A percentile compares a stretch with the other conserved stretches of the same genome.
These are phyloP conservation scores for Globisporangium perplexum DNA, from an alignment of 352 stramenopile genomes.

Conservation along the genomic window DNA sequence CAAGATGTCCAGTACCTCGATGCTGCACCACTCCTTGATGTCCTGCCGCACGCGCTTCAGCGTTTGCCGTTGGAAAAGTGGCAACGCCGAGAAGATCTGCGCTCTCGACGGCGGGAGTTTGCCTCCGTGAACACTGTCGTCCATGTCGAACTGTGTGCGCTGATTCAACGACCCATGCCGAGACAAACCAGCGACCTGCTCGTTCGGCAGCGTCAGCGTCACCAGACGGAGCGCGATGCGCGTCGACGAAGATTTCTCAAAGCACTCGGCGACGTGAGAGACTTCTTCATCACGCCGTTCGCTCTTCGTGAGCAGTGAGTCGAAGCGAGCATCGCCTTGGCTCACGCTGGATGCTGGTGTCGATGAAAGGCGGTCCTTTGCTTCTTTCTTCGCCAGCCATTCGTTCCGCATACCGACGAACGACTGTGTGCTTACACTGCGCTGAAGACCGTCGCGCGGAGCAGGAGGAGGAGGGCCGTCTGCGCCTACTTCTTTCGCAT, in stretches of 20 bases:
- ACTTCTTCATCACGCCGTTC: conserved; percentile 16
- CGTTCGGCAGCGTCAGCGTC: conserved; percentile 73
- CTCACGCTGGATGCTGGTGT: conserved; percentile 21
- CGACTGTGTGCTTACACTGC: conserved; percentile 48
- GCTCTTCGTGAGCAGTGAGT: conserved; percentile 23
- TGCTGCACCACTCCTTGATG: conserved; percentile 82
- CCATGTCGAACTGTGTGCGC: conserved; percentile 54
- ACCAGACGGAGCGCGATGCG: conserved; percentile 69
- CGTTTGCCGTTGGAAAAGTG: conserved; percentile 71
- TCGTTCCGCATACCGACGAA: conserved; percentile 33
- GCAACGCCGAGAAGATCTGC: conserved; percentile 52
- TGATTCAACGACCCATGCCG: conserved; percentile 15
- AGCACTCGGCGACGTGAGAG: conserved; percentile 54
- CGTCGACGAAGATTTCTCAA: conserved; percentile 27
- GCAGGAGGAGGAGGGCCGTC: background rate
- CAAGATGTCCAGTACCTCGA: conserved; percentile 79
- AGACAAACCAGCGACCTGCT: conserved; percentile 47
- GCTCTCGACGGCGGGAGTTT: conserved; percentile 23
- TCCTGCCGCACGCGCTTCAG: conserved; percentile 56
- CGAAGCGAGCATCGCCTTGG: conserved; percentile 29
- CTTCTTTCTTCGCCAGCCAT: conserved; percentile 4
- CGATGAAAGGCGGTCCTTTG: conserved; percentile 17
- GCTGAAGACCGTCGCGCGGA: conserved; percentile 13
- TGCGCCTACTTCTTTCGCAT: conserved; percentile 5
- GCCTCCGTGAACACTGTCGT: conserved; percentile 20